Conservation (phyloP, 148 eudicot genomes). For the Rhododendron griersonianum region DNA sequence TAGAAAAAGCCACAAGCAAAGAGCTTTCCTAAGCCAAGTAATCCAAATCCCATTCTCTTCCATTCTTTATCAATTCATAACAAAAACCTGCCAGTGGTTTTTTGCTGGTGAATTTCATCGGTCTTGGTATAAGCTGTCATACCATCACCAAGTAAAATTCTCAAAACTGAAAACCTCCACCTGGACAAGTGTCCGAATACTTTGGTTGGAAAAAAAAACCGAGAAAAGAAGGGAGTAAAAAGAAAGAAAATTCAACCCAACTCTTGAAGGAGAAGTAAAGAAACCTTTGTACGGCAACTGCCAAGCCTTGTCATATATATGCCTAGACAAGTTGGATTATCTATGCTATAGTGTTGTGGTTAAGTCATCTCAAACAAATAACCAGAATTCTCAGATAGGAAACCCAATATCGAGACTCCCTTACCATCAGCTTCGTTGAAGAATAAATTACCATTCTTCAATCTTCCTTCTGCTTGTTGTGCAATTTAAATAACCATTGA, state of each 20-base stretch:
- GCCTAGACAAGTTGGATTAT: background rate
- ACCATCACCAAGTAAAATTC: background rate
- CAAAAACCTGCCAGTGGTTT: background rate
- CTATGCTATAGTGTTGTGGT: background rate
- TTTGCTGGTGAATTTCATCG: background rate
- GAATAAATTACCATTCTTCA: background rate
- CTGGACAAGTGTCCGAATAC: background rate
- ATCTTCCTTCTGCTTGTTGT: background rate
- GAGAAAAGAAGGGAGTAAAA: background rate
- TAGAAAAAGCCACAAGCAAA: background rate
- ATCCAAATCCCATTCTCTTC: background rate
- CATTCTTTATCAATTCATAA: background rate
- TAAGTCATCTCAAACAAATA: background rate
- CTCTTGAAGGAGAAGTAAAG: background rate
- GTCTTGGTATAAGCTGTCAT: background rate
- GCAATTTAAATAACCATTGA: background rate
- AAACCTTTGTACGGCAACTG: background rate
- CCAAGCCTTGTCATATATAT: background rate
- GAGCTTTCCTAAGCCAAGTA: background rate
- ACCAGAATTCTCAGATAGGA: background rate
- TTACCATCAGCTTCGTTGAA: background rate
- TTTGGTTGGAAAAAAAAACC: background rate
- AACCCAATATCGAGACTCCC: background rate
- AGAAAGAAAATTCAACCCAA: background rate
- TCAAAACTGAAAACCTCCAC: background rate